phyloP scores from a whole-genome alignment of 768 basidiomycete genomes.

The Podaxis sp. region DNA sequence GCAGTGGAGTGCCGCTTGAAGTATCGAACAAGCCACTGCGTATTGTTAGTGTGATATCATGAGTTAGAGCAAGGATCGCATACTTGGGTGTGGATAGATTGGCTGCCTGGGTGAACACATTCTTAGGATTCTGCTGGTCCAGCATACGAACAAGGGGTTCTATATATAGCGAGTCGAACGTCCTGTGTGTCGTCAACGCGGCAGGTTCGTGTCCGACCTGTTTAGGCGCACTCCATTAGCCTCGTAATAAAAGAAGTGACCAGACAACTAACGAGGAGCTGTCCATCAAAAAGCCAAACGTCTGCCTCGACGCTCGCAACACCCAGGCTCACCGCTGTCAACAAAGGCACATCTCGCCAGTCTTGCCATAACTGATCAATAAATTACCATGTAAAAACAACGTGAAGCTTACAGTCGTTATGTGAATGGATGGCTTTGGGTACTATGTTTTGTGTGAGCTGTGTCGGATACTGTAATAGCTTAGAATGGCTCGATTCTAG shows the following conservation, averaged over 20 bases:
- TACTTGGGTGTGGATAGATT: slow-evolving; percentile 43
- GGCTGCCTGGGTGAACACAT: slow-evolving; percentile 34
- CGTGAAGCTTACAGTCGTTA: slow-evolving; percentile 45
- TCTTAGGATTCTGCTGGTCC: slow-evolving; percentile 39
- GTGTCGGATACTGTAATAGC: slow-evolving; percentile 43
- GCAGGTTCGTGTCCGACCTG: slow-evolving; percentile 48
- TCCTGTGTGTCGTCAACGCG: slow-evolving; percentile 41
- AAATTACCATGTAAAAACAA: neutral
- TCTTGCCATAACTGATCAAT: slow-evolving; percentile 27
- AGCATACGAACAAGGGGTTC: slow-evolving; percentile 45
- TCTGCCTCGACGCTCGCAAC: slow-evolving; percentile 56
- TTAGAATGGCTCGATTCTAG: slow-evolving; percentile 36
- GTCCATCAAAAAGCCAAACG: slow-evolving; percentile 46
- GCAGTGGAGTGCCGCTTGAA: slow-evolving; percentile 37
- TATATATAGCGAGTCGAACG: slow-evolving; percentile 48
- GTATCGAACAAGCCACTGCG: slow-evolving; percentile 53
- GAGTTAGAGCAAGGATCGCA: slow-evolving; percentile 10
- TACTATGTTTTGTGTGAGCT: slow-evolving; percentile 46
- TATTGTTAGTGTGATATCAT: neutral
- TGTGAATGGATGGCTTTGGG: slow-evolving; percentile 54
- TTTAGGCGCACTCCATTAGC: neutral
- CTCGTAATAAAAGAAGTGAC: neutral
- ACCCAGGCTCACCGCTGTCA: slow-evolving; percentile 47
- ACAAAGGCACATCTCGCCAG: slow-evolving; percentile 51
- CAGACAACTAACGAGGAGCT: slow-evolving; percentile 36